Conservation (phyloP, 73 alveolate genomes). For the Paramecium primaurelia region DNA sequence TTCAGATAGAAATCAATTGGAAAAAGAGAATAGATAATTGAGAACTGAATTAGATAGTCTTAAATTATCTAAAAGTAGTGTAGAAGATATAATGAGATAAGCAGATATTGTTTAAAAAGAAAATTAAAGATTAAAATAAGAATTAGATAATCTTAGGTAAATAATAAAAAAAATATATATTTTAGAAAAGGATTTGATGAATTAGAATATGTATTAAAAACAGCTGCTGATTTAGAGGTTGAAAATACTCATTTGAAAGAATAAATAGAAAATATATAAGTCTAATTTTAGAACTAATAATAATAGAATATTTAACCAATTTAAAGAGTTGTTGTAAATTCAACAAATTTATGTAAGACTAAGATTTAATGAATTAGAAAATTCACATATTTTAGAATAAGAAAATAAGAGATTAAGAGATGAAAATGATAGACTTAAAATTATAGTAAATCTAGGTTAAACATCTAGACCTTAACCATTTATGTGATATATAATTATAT, state of each 20-base stretch:
- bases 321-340: background rate
- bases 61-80: slow-evolving; percentile 22
- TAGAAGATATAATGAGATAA: background rate
- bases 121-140: background rate
- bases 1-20: slow-evolving; percentile 40
- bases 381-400: background rate
- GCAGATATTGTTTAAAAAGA: slow-evolving; percentile 4
- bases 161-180: background rate
- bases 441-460: background rate
- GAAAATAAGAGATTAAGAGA: background rate
- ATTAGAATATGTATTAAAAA: slow-evolving; percentile 34
- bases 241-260: background rate
- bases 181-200: slow-evolving; percentile 36
- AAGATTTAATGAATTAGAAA: background rate
- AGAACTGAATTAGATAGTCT: slow-evolving; percentile 15
- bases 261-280: background rate
- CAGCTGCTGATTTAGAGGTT: background rate
- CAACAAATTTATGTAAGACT: background rate
- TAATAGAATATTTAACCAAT: background rate
- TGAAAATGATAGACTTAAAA: background rate
- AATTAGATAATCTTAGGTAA: slow-evolving; percentile 13
- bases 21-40: background rate
- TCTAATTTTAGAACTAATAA: background rate
- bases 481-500: background rate
- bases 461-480: background rate